Evolutionary conservation across 2,329 filamentous ascomycete species (phyloP).

Genomic region (Scedosporium dehoogii): DNA sequence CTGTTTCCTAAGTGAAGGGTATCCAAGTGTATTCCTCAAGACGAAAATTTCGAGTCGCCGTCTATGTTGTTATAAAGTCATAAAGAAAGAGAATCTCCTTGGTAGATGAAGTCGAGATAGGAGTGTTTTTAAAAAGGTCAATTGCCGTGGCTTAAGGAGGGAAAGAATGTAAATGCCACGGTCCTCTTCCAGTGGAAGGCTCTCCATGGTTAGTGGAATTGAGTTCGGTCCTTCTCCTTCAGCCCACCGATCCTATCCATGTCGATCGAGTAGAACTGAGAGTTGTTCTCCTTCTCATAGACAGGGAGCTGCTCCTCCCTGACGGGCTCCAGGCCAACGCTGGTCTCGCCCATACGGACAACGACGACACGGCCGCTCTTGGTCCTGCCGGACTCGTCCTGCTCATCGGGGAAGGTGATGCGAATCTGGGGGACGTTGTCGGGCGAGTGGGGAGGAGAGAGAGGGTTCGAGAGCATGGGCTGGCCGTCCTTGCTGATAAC

Average conservation of each 20-base stretch:
- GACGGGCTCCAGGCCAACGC: conserved; percentile 80
- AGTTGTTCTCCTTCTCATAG: conserved; percentile 72
- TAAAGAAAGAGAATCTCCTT: not conserved
- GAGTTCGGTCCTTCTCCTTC: conserved; percentile 67
- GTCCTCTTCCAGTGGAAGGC: not conserved
- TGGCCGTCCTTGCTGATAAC: conserved; percentile 70
- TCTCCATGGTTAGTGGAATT: conserved; percentile 22
- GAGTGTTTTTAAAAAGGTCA: not conserved
- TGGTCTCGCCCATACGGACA: conserved; percentile 80
- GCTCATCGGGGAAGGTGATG: conserved; percentile 95
- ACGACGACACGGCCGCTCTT: conserved; percentile 84
- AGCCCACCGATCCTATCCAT: conserved; percentile 89
- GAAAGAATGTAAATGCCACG: conserved; percentile 3
- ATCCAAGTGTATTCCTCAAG: not conserved
- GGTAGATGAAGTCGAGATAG: not conserved
- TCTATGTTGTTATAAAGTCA: not conserved
- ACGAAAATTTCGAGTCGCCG: not conserved
- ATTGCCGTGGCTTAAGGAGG: not conserved
- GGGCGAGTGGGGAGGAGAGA: conserved; percentile 66
- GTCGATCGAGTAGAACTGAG: conserved; percentile 85
- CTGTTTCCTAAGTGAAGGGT: not conserved
- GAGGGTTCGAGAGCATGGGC: conserved; percentile 65
- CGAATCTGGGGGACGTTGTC: conserved; percentile 88
- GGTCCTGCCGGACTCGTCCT: conserved; percentile 72
- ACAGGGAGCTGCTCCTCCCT: conserved; percentile 73